Evolutionary conservation across 1,139 yeast genomes (phyloP).

Genomic region (Pneumocystis carinii): DNA sequence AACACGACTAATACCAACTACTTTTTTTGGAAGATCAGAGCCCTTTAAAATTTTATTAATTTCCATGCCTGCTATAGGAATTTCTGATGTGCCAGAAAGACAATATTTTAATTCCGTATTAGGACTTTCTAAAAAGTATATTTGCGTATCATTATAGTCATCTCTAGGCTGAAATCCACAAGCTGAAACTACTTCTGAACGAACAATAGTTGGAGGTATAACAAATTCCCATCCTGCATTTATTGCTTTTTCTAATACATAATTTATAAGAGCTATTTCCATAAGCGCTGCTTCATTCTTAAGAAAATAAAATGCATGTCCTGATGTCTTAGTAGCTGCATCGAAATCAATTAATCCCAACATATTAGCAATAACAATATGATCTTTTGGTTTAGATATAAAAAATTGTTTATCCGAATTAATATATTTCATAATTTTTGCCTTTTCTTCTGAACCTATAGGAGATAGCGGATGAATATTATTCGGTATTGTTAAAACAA

Average conservation of each 20-base stretch:
- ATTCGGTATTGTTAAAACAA: slow-evolving; percentile 16
- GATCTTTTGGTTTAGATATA: slow-evolving; percentile 31
- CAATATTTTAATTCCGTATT: slow-evolving; percentile 35
- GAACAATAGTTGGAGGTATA: slow-evolving; percentile 75
- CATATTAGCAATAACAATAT: slow-evolving; percentile 46
- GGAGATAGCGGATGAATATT: slow-evolving; percentile 12
- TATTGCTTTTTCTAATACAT: slow-evolving; percentile 54
- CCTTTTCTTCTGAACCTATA: slow-evolving; percentile 14
- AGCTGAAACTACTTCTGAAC: slow-evolving; percentile 60
- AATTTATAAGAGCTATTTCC: slow-evolving; percentile 80
- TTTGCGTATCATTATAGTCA: slow-evolving; percentile 71
- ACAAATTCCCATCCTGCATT: slow-evolving; percentile 52
- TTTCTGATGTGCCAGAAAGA: slow-evolving; percentile 89
- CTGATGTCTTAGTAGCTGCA: slow-evolving; percentile 61
- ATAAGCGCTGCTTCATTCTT: slow-evolving; percentile 74
- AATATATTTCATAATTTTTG: slow-evolving; percentile 12
- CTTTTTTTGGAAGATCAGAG: slow-evolving; percentile 36
- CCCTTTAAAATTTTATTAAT: slow-evolving; percentile 27
- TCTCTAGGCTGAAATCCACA: slow-evolving; percentile 96
- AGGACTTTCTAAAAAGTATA: slow-evolving; percentile 37
- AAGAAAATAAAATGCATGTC: slow-evolving; percentile 79
- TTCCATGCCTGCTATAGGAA: slow-evolving; percentile 68
- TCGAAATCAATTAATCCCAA: slow-evolving; percentile 54
- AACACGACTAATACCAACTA: slow-evolving; percentile 74
- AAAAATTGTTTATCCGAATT: slow-evolving; percentile 9